Evolutionary conservation across 768 basidiomycete species (phyloP).

Genomic region (Kwoniella sp.): DNA sequence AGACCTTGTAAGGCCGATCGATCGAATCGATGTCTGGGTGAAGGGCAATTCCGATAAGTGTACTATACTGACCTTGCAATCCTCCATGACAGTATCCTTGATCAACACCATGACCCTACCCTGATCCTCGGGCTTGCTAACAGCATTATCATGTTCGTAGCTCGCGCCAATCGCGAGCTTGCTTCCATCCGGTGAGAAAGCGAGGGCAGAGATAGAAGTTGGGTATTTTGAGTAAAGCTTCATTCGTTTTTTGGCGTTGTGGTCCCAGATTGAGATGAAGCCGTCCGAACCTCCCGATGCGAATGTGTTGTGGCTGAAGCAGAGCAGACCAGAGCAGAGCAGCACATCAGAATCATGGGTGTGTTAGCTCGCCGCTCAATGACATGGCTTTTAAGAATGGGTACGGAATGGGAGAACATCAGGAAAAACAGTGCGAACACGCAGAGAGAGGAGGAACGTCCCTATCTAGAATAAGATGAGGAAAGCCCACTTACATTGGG

Average conservation of each 20-base stretch:
- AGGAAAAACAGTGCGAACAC: no score
- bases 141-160: constrained; percentile 88
- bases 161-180: constrained; percentile 80
- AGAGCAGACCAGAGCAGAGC: neutral
- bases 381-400: no score
- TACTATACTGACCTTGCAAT: constrained; percentile 53
- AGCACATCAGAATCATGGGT: no score
- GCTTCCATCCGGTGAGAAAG: constrained; percentile 80
- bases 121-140: constrained; percentile 64
- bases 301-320: constrained; percentile 80
- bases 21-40: neutral
- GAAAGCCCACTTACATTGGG: constrained; percentile 63
- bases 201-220: constrained; percentile 70
- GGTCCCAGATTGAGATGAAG: constrained; percentile 95
- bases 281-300: constrained; percentile 93
- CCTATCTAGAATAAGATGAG: no score
- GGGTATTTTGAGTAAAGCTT: constrained; percentile 83
- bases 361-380: no score
- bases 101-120: constrained; percentile 49
- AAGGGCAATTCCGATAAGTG: neutral
- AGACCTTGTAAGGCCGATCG: neutral
- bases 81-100: constrained; percentile 55
- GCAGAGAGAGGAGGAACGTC: no score
- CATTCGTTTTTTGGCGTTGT: constrained; percentile 90
- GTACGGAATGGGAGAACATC: no score